A percentile compares a stretch with the other conserved stretches of the same genome.
These are phyloP conservation scores for Aureobasidium lini DNA, from an alignment of 2,329 filamentous ascomycete species.

Conservation along the genomic window DNA sequence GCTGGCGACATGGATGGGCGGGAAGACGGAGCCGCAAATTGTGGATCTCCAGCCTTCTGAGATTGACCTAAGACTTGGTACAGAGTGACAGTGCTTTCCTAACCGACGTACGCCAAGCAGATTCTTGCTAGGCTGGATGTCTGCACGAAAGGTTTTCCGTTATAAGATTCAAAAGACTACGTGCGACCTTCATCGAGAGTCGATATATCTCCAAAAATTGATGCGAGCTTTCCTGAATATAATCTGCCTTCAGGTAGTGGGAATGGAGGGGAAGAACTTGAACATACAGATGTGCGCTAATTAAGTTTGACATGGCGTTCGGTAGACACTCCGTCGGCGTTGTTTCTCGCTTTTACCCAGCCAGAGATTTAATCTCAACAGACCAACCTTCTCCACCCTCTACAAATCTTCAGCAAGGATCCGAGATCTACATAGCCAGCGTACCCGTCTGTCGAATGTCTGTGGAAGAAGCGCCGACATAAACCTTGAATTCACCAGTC, in stretches of 20 bases:
- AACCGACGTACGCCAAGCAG: neutral
- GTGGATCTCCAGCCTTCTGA: neutral
- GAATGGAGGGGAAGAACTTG: neutral
- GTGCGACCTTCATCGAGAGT: no score
- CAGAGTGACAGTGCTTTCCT: neutral
- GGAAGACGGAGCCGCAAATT: neutral
- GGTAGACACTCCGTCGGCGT: neutral
- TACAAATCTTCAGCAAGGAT: neutral
- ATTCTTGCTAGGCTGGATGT: no score
- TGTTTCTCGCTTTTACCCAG: neutral
- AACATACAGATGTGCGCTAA: neutral
- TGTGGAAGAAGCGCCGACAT: neutral
- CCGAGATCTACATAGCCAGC: neutral
- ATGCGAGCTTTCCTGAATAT: no score
- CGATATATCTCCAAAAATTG: no score
- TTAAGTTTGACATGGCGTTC: neutral
- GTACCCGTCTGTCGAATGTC: neutral
- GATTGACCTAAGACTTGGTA: no score
- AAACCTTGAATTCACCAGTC: constrained; percentile 19
- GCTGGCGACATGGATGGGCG: neutral
- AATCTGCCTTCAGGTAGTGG: no score
- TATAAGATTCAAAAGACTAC: no score
- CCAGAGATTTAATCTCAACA: neutral
- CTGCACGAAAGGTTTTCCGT: no score
- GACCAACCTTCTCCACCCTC: neutral